Evolutionary conservation across 345 rosid species (phyloP).

Genomic region (Combretum micranthum): DNA sequence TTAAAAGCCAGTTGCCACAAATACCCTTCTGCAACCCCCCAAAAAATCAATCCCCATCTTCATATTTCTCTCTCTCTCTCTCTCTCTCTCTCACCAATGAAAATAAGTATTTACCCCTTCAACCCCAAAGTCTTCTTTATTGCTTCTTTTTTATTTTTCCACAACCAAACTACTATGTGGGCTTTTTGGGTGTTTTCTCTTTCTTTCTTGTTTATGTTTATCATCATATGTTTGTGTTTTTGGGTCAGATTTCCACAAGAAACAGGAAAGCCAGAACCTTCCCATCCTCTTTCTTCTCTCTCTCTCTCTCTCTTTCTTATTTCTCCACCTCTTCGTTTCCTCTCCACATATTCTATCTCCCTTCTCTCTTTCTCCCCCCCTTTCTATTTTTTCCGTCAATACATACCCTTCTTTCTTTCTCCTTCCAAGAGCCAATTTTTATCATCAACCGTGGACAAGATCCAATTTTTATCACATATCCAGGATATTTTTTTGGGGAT

Average conservation of each 20-base stretch:
- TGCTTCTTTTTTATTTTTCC: too few species aligned
- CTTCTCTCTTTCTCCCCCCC: slow-evolving; percentile 3
- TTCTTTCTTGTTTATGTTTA: slow-evolving; percentile 8
- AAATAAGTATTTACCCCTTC: slow-evolving; percentile 26
- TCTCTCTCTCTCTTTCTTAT: slow-evolving; percentile 7
- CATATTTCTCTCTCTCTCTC: slow-evolving; percentile 36
- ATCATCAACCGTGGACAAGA: too few species aligned
- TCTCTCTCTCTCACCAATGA: slow-evolving; percentile 16
- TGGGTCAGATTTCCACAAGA: slow-evolving; percentile 74
- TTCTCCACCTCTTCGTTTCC: background rate
- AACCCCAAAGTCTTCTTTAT: too few species aligned
- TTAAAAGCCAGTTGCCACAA: slow-evolving; percentile 28
- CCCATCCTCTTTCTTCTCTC: slow-evolving; percentile 26
- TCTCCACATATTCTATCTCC: slow-evolving; percentile 10
- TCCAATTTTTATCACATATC: too few species aligned
- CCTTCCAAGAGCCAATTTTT: too few species aligned
- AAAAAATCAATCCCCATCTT: slow-evolving; percentile 41
- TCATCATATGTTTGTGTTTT: slow-evolving; percentile 84
- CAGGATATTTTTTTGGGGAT: too few species aligned
- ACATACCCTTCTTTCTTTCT: background rate
- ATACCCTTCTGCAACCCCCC: slow-evolving; percentile 74
- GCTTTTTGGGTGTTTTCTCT: too few species aligned
- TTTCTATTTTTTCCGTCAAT: slow-evolving; percentile 14
- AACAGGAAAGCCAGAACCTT: slow-evolving; percentile 54
- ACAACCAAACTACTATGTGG: too few species aligned